Evolutionary conservation across 192 early-diverging fungal genomes (phyloP).

Genomic region (Backusella liffmaniae): DNA sequence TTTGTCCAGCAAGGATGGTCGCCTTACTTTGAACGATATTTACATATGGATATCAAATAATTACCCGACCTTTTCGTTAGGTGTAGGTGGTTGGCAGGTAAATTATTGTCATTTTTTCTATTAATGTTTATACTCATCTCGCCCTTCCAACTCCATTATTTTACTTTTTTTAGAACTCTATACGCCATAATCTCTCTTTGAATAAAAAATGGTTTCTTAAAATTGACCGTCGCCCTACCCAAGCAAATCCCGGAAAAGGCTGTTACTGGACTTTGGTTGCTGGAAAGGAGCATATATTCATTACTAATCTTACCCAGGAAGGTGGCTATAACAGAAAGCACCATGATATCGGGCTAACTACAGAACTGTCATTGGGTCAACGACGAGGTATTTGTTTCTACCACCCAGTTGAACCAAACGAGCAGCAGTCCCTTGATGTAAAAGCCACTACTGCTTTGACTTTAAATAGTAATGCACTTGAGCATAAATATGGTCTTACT

Average conservation of each 20-base stretch:
- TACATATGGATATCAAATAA: slow-evolving; percentile 72
- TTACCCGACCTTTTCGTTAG: slow-evolving; percentile 67
- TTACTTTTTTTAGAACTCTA: slow-evolving; percentile 68
- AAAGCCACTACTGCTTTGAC: neutral
- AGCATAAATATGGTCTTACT: neutral
- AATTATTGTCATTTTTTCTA: neutral
- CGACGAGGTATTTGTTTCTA: slow-evolving; percentile 1
- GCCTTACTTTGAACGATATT: slow-evolving; percentile 80
- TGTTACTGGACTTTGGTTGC: slow-evolving; percentile 62
- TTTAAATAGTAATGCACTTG: neutral
- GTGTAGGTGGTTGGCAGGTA: slow-evolving; percentile 76
- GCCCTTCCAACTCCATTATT: neutral
- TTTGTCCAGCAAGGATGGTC: slow-evolving; percentile 45
- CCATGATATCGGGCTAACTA: slow-evolving; percentile 24
- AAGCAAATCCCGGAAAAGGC: slow-evolving; percentile 65
- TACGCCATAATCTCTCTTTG: slow-evolving; percentile 87
- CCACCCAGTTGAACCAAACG: neutral
- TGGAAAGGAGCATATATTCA: slow-evolving; percentile 31
- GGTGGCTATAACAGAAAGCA: slow-evolving; percentile 19
- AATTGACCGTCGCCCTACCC: slow-evolving; percentile 60
- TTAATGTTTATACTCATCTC: too few species aligned
- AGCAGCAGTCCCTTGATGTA: neutral
- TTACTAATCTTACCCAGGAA: slow-evolving; percentile 28
- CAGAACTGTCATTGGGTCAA: slow-evolving; percentile 16
- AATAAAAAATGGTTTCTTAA: slow-evolving; percentile 77